Base-by-base conservation (phyloP, 495 filamentous ascomycete species). In the Coniosporium apollinis region DNA sequence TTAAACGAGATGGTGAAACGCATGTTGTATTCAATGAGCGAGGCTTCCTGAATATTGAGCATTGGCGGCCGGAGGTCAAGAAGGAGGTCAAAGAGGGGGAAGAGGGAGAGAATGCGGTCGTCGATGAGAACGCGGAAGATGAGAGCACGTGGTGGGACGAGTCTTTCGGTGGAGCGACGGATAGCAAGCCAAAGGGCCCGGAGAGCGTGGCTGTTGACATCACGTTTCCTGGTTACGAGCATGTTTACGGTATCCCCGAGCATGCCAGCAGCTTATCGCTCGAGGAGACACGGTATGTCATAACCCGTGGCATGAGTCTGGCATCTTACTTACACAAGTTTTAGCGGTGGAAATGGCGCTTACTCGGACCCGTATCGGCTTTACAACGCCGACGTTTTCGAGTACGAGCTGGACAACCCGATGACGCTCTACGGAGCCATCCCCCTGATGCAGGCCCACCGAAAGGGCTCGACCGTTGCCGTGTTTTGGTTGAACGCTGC, bases 401-500 rank as follows among this genome's bases (percentile, higher is more conserved):
- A 97, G 57, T 96, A 97, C 54, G 78, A 91, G 45, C 72, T 91
- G 46, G 77, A 94, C 56, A 94, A 82, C 56, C 84, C 89, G 2
- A 97, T 96, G 89, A 94, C 89, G n/a, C 62, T 96, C 15, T 97
- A 97, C 51, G 89, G 89, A 32, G 58, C 83, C 5, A 96, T 97
- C 46, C 89, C 89, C 14, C 76, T 94, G 44, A 92, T 97, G 84
- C 87, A 94, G 56, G 89, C 89, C 13, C 86, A 94, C 45, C 77
- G 78, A 47, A 87, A 89, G 52, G 73, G 76, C 48, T 94, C 87
- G 1, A 89, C 84, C 5, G 85, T 94, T 33, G 91, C 84, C 35
- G 79, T 97, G n/a, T 93, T 97, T 58, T 97, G 89, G 89, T 67
- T 97, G 33, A 96, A 94, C 54, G 82, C 83, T 28, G 89, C 89